Percentiles rank a stretch among this genome's conserved stretches.
Conservation (phyloP, 768 basidiomycete genomes). For the Phallus indusiatus region DNA sequence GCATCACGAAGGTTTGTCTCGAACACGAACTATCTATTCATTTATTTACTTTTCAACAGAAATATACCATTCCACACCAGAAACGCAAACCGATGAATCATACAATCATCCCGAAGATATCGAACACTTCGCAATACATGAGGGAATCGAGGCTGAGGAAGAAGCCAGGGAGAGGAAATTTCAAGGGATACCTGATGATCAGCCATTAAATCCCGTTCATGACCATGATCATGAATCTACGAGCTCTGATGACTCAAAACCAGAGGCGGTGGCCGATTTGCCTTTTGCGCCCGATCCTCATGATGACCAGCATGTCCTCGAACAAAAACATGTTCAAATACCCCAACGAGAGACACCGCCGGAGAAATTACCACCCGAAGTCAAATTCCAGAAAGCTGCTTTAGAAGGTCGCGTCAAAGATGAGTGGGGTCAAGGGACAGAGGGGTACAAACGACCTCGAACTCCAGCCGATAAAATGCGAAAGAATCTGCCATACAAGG, state of each 20-base stretch:
- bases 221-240: conserved; percentile 15
- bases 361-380: conserved; percentile 58
- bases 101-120: conserved; percentile 90
- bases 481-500: conserved; percentile 86
- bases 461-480: conserved; percentile 70
- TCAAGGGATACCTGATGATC: conserved; percentile 73
- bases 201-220: conserved; percentile 42
- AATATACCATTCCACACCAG: conserved; percentile 89
- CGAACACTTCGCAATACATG: conserved; percentile 89
- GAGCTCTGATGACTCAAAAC: conserved; percentile 15
- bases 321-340: conserved; percentile 18
- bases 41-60: conserved; percentile 35
- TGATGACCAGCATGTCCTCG: conserved; percentile 24
- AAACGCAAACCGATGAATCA: conserved; percentile 93
- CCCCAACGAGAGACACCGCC: conserved; percentile 48
- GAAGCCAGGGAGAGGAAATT: conserved; percentile 75
- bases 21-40: background rate
- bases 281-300: conserved; percentile 22
- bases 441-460: conserved; percentile 64
- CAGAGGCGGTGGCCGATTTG: conserved; percentile 14
- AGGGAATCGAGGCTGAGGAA: conserved; percentile 74
- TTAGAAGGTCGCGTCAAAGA: conserved; percentile 44
- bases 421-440: conserved; percentile 65
- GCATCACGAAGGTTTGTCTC: conserved; percentile 81
- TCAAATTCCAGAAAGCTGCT: conserved; percentile 49